Conservation (phyloP, 2,329 filamentous ascomycete species). For the Xylaria sp. region DNA sequence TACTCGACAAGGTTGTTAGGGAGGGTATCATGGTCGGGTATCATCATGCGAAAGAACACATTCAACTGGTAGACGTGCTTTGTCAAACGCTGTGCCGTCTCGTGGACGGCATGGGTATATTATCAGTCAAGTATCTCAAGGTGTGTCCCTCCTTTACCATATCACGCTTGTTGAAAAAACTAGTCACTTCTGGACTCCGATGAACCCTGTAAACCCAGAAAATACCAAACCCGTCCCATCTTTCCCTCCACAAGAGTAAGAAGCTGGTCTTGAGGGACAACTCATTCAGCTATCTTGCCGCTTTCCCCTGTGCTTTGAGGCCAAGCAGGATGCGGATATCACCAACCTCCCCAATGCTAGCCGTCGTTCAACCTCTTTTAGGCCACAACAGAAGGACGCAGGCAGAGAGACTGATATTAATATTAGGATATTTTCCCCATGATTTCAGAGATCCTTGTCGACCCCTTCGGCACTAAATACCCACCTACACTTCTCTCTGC, state of each 20-base stretch:
- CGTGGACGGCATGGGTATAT: conserved; percentile 63
- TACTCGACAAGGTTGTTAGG: conserved; percentile 61
- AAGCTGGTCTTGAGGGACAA: neutral
- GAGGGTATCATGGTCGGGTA: conserved; percentile 61
- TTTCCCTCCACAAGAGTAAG: neutral
- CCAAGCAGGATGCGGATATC: neutral
- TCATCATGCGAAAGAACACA: conserved; percentile 63
- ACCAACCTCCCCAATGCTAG: neutral
- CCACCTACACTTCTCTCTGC: conserved; percentile 60
- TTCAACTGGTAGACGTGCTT: conserved; percentile 61
- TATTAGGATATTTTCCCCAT: conserved; percentile 70
- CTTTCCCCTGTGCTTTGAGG: neutral
- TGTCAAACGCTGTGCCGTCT: conserved; percentile 56
- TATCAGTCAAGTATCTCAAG: conserved; percentile 71
- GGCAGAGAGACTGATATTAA: conserved; percentile 8
- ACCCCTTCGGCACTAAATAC: conserved; percentile 68
- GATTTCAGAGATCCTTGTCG: conserved; percentile 66
- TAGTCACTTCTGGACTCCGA: neutral
- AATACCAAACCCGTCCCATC: neutral
- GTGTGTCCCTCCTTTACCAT: conserved; percentile 45
- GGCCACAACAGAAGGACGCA: neutral
- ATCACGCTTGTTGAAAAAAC: neutral
- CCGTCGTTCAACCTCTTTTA: neutral
- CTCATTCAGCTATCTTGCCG: neutral
- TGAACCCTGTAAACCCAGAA: neutral